Evolutionary conservation across 176 grass and related monocot species (phyloP).

Genomic region (Phoenix roebelenii): DNA sequence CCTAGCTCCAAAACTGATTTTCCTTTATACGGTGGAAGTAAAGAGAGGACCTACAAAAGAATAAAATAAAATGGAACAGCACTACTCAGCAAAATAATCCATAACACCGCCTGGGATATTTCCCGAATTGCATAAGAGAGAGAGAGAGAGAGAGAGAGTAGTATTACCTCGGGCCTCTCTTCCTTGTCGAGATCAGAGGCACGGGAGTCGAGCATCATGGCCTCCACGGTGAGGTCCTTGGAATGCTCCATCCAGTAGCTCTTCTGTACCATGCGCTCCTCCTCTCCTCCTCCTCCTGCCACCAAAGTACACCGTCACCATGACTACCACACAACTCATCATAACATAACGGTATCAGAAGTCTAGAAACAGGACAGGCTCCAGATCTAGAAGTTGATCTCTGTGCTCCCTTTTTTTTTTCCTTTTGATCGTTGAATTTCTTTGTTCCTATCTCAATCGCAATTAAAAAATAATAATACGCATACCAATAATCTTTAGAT

Average conservation of each 20-base stretch:
- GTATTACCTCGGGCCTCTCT: conserved; percentile 74
- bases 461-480: too few relatives aligned
- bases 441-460: too few relatives aligned
- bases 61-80: neutral
- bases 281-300: conserved; percentile 7
- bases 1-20: conserved; percentile 84
- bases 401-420: too few relatives aligned
- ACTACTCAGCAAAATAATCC: too few relatives aligned
- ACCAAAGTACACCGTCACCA: conserved; percentile 7
- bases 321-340: neutral
- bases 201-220: conserved; percentile 98
- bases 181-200: conserved; percentile 87
- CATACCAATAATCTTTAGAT: too few relatives aligned
- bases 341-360: neutral
- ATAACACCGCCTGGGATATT: too few relatives aligned
- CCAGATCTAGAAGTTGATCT: neutral
- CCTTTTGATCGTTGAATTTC: too few relatives aligned
- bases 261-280: conserved; percentile 80
- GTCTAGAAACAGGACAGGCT: neutral
- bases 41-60: conserved; percentile 42
- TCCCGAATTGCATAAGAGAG: too few relatives aligned
- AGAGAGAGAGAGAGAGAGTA: too few relatives aligned
- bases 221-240: conserved; percentile 85
- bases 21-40: conserved; percentile 31
- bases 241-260: conserved; percentile 97